Conservation (phyloP, 2,329 filamentous ascomycete species). For the Hymenoscyphus fructigenus region DNA sequence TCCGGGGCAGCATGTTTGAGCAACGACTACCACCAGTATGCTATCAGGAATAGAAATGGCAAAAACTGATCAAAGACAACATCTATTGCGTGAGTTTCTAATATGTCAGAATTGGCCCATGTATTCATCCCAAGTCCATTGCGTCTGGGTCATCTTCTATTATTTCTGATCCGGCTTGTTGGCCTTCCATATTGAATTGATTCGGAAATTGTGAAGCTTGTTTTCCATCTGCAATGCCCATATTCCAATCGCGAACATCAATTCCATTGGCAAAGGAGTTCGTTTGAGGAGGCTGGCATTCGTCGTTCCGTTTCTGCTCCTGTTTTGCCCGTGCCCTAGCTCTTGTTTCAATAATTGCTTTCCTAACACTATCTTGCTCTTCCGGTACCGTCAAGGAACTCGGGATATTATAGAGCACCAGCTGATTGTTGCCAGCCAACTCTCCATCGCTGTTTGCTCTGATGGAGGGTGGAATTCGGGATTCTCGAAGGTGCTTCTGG, state of each 20-base stretch:
- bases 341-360: slow-evolving; percentile 79
- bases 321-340: slow-evolving; percentile 64
- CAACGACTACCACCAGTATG: slow-evolving; percentile 19
- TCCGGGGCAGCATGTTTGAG: slow-evolving; percentile 10
- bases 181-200: not conserved
- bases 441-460: slow-evolving; percentile 57
- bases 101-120: slow-evolving; percentile 10
- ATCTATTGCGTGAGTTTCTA: slow-evolving; percentile 11
- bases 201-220: not conserved
- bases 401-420: slow-evolving; percentile 84
- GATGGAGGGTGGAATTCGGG: slow-evolving; percentile 62
- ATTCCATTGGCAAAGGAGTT: slow-evolving; percentile 17
- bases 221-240: not conserved
- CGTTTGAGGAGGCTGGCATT: slow-evolving; percentile 20
- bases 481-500: slow-evolving; percentile 72
- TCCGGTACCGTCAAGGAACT: slow-evolving; percentile 72
- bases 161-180: not conserved
- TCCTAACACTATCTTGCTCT: slow-evolving; percentile 74
- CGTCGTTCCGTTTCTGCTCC: slow-evolving; percentile 41
- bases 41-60: slow-evolving; percentile 39
- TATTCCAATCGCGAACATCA: slow-evolving; percentile 23
- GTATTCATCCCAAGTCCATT: slow-evolving; percentile 60
- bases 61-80: slow-evolving; percentile 13
- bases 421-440: slow-evolving; percentile 59
- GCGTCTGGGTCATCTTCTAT: slow-evolving; percentile 53